These are phyloP conservation scores for Tetracladium setigerum DNA, from an alignment of 495 filamentous ascomycete genomes.

Conservation along the genomic window DNA sequence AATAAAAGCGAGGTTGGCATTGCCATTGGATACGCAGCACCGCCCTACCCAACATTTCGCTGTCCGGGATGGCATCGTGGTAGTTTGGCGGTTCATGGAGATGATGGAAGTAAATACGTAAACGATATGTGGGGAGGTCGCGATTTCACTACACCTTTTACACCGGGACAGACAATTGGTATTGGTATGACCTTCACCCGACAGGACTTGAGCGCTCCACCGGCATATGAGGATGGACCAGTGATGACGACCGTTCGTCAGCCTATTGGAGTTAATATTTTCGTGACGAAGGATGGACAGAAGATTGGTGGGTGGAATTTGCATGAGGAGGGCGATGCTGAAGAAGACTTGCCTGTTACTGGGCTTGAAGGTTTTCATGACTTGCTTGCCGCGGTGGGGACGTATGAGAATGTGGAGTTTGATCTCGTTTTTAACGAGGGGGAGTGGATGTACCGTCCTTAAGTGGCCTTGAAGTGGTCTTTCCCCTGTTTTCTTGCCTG, in stretches of 20 bases:
- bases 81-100: conserved; percentile 78
- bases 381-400: conserved; percentile 71
- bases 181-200: conserved; percentile 61
- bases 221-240: conserved; percentile 20
- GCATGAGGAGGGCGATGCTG: conserved; percentile 72
- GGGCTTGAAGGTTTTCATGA: conserved; percentile 79
- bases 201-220: conserved; percentile 16
- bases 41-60: conserved; percentile 81
- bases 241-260: conserved; percentile 13
- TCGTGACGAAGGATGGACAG: conserved; percentile 68
- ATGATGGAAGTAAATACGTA: conserved; percentile 81
- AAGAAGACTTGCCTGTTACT: conserved; percentile 51
- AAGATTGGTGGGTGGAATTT: conserved; percentile 67
- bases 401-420: conserved; percentile 64
- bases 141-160: conserved; percentile 52
- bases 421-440: conserved; percentile 51
- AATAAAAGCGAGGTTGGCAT: conserved; percentile 50
- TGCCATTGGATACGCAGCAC: conserved; percentile 69
- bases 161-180: conserved; percentile 37
- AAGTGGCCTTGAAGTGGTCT: not conserved
- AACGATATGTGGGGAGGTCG: conserved; percentile 82
- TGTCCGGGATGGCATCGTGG: conserved; percentile 89
- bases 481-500: not conserved
- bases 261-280: conserved; percentile 52
- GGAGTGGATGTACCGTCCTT: conserved; percentile 21